Evolutionary conservation across 2,329 filamentous ascomycete species (phyloP), one percentile per base, ranked within the genome.

Genomic region (Beauveria brongniartii): DNA sequence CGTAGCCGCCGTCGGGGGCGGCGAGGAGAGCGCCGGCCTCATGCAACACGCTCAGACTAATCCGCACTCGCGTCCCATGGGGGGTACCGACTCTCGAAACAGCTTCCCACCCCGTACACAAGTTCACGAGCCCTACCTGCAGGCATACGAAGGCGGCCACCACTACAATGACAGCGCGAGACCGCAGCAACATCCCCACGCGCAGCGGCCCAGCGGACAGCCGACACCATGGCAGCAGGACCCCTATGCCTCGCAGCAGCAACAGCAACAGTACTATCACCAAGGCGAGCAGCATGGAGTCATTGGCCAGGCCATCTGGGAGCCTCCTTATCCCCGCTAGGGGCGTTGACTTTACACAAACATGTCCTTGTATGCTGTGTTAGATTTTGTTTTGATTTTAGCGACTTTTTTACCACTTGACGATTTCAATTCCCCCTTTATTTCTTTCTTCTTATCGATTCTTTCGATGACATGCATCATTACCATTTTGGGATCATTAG

Each of bases 11-110:
- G 43, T 67, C 61, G 41, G 34, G 18, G 64, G 64, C 28, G 64
- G 64, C 28, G 74, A 76, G 22, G 76, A 82, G 68, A 75, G 72
- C 40, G 73, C 71, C 3, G 78, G 77, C 2, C 72, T 81, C 37
- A 77, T 80, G 61, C 74, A 75, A 1, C 59, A 73, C 53, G 71
- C 71, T 2, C 71, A 73, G 63, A 71, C 70, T 3, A 68, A 68
- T 52, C 67, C 68, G 2, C 64, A 67, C 20, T 52, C 54, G 1
- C 60, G 59, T 37, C n/a, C 53, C n/a, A 43, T 43, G n/a, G 58
- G 43, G 14, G 22, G 10, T 5, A 16, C 12, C 30, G 51, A 61
- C 10, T 55, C 51, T 1, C 41, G 58, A 14, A 55, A 22, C 22
- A 47, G 3, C 51, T 61, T 51, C 6, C 58, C 58, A 2, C 58